phyloP scores from a whole-genome alignment of 1,284 basidiomycete species.

The Peniophora sp. region DNA sequence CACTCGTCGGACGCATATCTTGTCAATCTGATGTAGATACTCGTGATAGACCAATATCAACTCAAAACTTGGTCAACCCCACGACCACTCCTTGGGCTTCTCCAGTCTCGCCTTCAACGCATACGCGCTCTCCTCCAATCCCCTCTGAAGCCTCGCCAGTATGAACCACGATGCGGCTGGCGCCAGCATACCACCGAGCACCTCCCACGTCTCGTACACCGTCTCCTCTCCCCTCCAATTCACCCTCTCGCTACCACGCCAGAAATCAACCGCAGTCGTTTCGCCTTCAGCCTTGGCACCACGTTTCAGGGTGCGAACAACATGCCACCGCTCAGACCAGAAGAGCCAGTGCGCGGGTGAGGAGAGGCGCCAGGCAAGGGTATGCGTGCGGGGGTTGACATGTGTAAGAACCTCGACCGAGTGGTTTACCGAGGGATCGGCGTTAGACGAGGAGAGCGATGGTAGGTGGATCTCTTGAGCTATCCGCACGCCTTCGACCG shows the following conservation, averaged over 20 bases:
- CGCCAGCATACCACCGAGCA: conserved; percentile 48
- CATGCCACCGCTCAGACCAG: conserved; percentile 55
- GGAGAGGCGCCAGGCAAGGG: conserved; percentile 47
- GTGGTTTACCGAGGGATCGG: conserved; percentile 24
- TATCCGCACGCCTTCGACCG: conserved; percentile 37
- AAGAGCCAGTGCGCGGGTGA: conserved; percentile 42
- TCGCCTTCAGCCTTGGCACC: too few relatives aligned
- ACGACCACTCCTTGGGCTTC: conserved; percentile 2
- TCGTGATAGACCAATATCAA: too few relatives aligned
- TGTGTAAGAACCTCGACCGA: conserved; percentile 29
- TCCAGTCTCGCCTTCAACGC: conserved; percentile 50
- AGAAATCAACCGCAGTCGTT: too few relatives aligned
- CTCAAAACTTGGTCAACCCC: too few relatives aligned
- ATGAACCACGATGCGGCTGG: conserved; percentile 46
- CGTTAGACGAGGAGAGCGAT: conserved; percentile 34
- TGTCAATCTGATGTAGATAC: too few relatives aligned
- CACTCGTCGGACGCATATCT: too few relatives aligned
- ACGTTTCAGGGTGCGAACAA: conserved; percentile 28
- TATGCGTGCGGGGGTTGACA: conserved; percentile 43
- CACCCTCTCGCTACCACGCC: too few relatives aligned
- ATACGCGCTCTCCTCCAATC: conserved; percentile 48
- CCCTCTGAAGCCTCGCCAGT: conserved; percentile 31
- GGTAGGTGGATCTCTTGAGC: conserved; percentile 44
- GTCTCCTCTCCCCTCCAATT: conserved; percentile 36
- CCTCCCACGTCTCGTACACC: conserved; percentile 58